Percentiles rank a stretch among this genome's conserved stretches.
These are phyloP conservation scores for Neoarthrinium moseri DNA, from an alignment of 2,329 filamentous ascomycete species.

Conservation along the genomic window DNA sequence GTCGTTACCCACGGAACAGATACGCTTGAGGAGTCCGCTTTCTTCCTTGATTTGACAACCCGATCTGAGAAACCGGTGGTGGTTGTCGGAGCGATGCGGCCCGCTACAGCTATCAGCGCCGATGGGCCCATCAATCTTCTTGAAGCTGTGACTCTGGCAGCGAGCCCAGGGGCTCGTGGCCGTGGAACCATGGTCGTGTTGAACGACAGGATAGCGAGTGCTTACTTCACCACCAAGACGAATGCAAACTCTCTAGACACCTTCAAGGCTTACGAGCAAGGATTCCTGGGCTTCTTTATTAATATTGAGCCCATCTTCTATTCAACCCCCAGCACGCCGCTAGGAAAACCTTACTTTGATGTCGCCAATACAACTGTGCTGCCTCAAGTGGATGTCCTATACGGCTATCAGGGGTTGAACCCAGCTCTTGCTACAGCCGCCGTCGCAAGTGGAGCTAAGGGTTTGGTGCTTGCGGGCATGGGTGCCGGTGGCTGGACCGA, in stretches of 20 bases:
- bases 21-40: slow-evolving; percentile 62
- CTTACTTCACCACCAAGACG: slow-evolving; percentile 60
- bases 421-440: slow-evolving; percentile 45
- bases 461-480: slow-evolving; percentile 54
- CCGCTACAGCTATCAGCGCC: slow-evolving; percentile 59
- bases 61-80: slow-evolving; percentile 59
- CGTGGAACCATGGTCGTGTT: slow-evolving; percentile 60
- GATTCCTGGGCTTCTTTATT: slow-evolving; percentile 57
- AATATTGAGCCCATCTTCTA: slow-evolving; percentile 44
- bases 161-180: slow-evolving; percentile 38
- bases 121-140: slow-evolving; percentile 64
- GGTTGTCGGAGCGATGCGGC: slow-evolving; percentile 62
- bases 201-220: slow-evolving; percentile 59
- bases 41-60: slow-evolving; percentile 60
- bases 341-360: slow-evolving; percentile 43
- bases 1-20: slow-evolving; percentile 67
- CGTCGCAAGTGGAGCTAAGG: slow-evolving; percentile 48
- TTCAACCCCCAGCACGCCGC: slow-evolving; percentile 49
- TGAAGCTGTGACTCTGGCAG: slow-evolving; percentile 57
- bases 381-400: slow-evolving; percentile 56
- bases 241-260: slow-evolving; percentile 63
- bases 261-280: slow-evolving; percentile 57
- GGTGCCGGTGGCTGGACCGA: slow-evolving; percentile 51
- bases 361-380: slow-evolving; percentile 35
- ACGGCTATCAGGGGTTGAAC: slow-evolving; percentile 53